Conservation (phyloP, 2,329 filamentous ascomycete species). For the Ophiocordyceps camponoti-floridani region DNA sequence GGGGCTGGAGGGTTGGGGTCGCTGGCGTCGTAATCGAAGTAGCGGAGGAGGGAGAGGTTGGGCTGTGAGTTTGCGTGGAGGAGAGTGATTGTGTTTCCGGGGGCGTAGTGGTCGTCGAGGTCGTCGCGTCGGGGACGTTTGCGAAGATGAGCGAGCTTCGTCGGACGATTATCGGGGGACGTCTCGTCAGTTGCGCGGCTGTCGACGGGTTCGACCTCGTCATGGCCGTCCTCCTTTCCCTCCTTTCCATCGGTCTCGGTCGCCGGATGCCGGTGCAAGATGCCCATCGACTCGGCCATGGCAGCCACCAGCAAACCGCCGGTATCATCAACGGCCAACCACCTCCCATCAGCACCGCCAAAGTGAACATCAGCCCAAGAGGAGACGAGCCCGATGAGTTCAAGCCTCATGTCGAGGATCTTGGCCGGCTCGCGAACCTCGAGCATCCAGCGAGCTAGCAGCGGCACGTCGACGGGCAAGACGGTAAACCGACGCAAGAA, state of each 20-base stretch:
- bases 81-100: conserved; percentile 61
- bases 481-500: conserved; percentile 79
- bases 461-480: conserved; percentile 62
- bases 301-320: conserved; percentile 67
- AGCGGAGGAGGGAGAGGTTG: conserved; percentile 72
- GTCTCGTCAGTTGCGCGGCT: not conserved
- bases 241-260: conserved; percentile 2
- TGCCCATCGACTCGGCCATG: conserved; percentile 75
- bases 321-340: conserved; percentile 75
- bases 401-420: conserved; percentile 74
- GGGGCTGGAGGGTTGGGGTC: conserved; percentile 38
- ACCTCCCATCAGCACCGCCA: conserved; percentile 31
- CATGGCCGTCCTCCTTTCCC: not conserved
- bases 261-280: conserved; percentile 38
- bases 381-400: conserved; percentile 62
- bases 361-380: conserved; percentile 87
- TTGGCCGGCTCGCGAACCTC: conserved; percentile 63
- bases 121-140: conserved; percentile 22
- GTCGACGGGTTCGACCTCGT: not conserved
- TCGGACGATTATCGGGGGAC: not conserved
- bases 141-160: conserved; percentile 9
- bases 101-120: conserved; percentile 46
- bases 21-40: conserved; percentile 68
- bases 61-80: conserved; percentile 71
- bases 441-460: conserved; percentile 60